Evolutionary conservation across 2,329 filamentous ascomycete species (phyloP).

Genomic region (Plectosphaerella sp.): DNA sequence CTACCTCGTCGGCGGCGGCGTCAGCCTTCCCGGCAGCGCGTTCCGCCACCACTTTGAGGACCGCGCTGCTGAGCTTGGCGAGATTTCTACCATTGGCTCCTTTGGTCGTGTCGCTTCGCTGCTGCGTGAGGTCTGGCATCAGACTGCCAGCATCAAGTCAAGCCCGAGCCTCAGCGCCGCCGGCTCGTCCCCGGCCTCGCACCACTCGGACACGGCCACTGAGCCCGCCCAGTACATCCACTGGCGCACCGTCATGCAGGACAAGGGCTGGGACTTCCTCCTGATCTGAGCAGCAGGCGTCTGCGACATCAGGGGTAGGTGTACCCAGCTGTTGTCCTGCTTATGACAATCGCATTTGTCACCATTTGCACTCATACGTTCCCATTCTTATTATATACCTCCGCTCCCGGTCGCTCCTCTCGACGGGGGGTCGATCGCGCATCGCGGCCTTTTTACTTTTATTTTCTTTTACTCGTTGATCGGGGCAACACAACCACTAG

Average conservation of each 20-base stretch:
- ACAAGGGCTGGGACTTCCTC: constrained; percentile 88
- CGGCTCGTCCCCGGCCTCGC: constrained; percentile 21
- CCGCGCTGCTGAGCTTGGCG: constrained; percentile 69
- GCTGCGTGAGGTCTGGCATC: constrained; percentile 79
- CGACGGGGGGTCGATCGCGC: neutral
- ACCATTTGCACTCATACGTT: neutral
- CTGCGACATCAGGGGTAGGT: neutral
- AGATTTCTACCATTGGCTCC: constrained; percentile 73
- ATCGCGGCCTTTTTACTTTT: constrained; percentile 15
- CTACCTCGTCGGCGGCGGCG: constrained; percentile 79
- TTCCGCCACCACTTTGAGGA: constrained; percentile 79
- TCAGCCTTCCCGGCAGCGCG: constrained; percentile 64
- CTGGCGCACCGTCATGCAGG: constrained; percentile 92
- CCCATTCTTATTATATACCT: neutral
- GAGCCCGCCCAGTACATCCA: constrained; percentile 63
- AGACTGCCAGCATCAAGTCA: constrained; percentile 55
- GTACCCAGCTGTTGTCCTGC: constrained; percentile 11
- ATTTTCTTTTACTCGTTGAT: constrained; percentile 13
- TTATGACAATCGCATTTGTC: no score
- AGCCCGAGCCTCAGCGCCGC: constrained; percentile 26
- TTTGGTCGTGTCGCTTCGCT: constrained; percentile 80
- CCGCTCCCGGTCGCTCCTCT: neutral
- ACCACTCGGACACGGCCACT: constrained; percentile 15
- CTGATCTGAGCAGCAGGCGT: constrained; percentile 59
- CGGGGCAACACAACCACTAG: constrained; percentile 16